Evolutionary conservation across 2,329 filamentous ascomycete genomes (phyloP).

Genomic region (Aspergillus puulaauensis): DNA sequence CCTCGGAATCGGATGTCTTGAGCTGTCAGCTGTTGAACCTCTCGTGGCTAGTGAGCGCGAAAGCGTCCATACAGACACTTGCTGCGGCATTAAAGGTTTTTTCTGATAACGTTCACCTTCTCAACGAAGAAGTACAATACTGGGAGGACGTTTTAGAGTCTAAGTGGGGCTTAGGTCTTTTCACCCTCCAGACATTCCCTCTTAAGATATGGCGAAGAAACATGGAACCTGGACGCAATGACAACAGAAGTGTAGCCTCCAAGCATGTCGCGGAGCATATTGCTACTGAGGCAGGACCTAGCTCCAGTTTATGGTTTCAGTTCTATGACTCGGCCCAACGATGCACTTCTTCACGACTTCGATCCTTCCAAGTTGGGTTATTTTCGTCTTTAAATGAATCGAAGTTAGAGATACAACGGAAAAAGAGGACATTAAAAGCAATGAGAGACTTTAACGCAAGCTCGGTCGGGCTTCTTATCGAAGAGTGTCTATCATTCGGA

Average conservation of each 20-base stretch:
- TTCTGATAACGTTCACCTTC: slow-evolving; percentile 75
- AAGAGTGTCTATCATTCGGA: slow-evolving; percentile 74
- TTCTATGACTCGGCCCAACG: slow-evolving; percentile 82
- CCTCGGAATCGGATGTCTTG: slow-evolving; percentile 19
- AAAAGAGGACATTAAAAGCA: slow-evolving; percentile 69
- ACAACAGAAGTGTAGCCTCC: slow-evolving; percentile 19
- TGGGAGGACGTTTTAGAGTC: slow-evolving; percentile 88
- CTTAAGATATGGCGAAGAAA: slow-evolving; percentile 70
- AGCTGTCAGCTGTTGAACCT: slow-evolving; percentile 70
- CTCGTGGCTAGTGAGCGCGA: slow-evolving; percentile 87
- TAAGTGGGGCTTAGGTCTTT: slow-evolving; percentile 74
- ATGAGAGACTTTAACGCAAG: slow-evolving; percentile 80
- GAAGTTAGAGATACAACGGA: slow-evolving; percentile 71
- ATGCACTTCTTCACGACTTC: slow-evolving; percentile 71
- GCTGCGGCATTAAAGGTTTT: slow-evolving; percentile 75
- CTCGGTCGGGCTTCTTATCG: slow-evolving; percentile 81
- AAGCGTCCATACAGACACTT: slow-evolving; percentile 88
- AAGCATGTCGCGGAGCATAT: slow-evolving; percentile 34
- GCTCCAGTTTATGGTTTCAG: slow-evolving; percentile 44
- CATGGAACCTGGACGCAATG: slow-evolving; percentile 52
- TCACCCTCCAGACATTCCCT: slow-evolving; percentile 83
- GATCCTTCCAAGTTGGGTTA: slow-evolving; percentile 68
- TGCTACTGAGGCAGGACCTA: background rate
- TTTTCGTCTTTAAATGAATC: slow-evolving; percentile 76
- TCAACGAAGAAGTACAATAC: slow-evolving; percentile 89